Conservation (phyloP, 1,284 basidiomycete genomes). For the Trichosporon sp. region DNA sequence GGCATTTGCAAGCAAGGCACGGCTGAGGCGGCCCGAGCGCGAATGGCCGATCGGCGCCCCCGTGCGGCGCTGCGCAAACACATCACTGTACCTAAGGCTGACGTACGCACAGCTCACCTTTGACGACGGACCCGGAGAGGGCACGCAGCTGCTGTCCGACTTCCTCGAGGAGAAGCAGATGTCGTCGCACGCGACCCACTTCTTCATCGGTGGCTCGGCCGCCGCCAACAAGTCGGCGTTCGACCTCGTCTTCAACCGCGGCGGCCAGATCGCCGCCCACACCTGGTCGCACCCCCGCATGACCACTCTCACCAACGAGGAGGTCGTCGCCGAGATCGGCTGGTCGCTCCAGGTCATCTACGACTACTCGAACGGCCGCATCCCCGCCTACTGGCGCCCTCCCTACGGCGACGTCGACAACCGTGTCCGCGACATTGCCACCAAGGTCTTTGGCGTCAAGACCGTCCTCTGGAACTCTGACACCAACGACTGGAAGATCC, state of each 20-base stretch:
- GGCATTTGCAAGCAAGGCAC: too few relatives aligned
- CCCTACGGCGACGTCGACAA: slow-evolving; percentile 53
- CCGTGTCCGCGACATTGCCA: slow-evolving; percentile 55
- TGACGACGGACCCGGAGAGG: slow-evolving; percentile 54
- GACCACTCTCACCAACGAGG: slow-evolving; percentile 56
- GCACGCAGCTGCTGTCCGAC: slow-evolving; percentile 51
- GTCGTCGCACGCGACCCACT: slow-evolving; percentile 54
- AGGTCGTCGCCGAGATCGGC: slow-evolving; percentile 56
- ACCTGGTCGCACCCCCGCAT: slow-evolving; percentile 56
- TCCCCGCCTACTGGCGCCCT: slow-evolving; percentile 49
- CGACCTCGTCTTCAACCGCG: slow-evolving; percentile 23
- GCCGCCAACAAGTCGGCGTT: slow-evolving; percentile 26
- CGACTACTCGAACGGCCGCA: slow-evolving; percentile 52
- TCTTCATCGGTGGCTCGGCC: slow-evolving; percentile 54
- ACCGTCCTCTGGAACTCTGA: slow-evolving; percentile 52
- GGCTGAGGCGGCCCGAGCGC: neutral
- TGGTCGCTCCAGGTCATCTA: slow-evolving; percentile 50
- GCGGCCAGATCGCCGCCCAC: slow-evolving; percentile 49
- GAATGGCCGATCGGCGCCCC: neutral
- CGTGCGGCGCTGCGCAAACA: neutral
- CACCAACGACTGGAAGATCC: slow-evolving; percentile 48
- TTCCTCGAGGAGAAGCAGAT: slow-evolving; percentile 53
- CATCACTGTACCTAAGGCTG: too few relatives aligned
- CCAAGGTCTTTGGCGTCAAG: slow-evolving; percentile 47
- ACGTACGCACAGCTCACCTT: slow-evolving; percentile 35